These are phyloP conservation scores for Persicaria tinctoria DNA, from an alignment of 148 eudicot genomes.

Conservation along the genomic window DNA sequence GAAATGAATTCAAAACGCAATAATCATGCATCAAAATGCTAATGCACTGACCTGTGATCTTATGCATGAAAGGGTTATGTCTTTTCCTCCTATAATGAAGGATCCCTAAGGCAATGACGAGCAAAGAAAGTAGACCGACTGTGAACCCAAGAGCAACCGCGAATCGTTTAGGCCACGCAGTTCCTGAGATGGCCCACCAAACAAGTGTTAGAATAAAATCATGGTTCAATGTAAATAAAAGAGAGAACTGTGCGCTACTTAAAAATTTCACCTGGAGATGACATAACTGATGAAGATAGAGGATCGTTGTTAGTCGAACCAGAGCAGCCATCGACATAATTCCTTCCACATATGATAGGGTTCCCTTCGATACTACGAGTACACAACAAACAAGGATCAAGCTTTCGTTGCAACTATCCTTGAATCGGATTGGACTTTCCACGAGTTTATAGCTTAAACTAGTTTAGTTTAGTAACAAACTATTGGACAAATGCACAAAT, in stretches of 20 bases:
- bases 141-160: constrained; percentile 83
- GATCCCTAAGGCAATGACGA: constrained; percentile 35
- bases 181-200: constrained; percentile 30
- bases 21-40: not conserved
- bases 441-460: not conserved
- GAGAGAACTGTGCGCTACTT: not conserved
- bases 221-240: not conserved
- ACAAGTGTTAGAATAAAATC: not conserved
- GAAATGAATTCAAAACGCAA: not conserved
- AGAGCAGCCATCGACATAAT: constrained; percentile 59
- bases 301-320: constrained; percentile 47
- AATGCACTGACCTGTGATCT: constrained; percentile 55
- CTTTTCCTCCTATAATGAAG: constrained; percentile 46
- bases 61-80: constrained; percentile 45
- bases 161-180: constrained; percentile 48
- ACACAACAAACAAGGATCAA: not conserved
- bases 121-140: constrained; percentile 34
- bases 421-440: not conserved
- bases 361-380: constrained; percentile 59
- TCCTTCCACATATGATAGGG: constrained; percentile 67
- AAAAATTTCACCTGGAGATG: constrained; percentile 45
- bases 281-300: constrained; percentile 47
- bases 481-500: not conserved
- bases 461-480: not conserved
- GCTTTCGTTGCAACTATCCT: not conserved